Percentiles rank a stretch among this genome's conserved stretches.
Evolutionary conservation across 2,329 filamentous ascomycete genomes (phyloP).

Genomic region (Drechmeria coniospora): DNA sequence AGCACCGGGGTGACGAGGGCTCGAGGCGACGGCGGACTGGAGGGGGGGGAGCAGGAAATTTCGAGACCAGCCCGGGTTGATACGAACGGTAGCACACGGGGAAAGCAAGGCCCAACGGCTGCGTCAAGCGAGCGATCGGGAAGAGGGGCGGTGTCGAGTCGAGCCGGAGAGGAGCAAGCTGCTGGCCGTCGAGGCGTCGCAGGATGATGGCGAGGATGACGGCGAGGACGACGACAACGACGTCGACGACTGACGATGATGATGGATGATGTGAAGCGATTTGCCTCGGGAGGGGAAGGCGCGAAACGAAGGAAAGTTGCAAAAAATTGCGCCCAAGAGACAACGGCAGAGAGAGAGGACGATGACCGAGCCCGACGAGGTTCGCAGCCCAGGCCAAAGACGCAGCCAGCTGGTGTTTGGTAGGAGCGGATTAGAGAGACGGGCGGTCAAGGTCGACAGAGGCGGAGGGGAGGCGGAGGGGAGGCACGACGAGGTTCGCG

Average conservation of each 20-base stretch:
- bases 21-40: conserved; percentile 1
- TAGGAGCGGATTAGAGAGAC: conserved; percentile 5
- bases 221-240: conserved; percentile 4
- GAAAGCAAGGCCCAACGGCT: conserved; percentile 20
- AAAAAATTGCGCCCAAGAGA: conserved; percentile 10
- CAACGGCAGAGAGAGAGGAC: no score
- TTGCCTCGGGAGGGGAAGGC: conserved; percentile 9
- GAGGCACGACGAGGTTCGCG: conserved; percentile 9
- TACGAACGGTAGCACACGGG: conserved; percentile 12
- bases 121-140: conserved; percentile 28
- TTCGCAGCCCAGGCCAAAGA: conserved; percentile 4
- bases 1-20: conserved; percentile 1
- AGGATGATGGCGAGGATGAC: conserved; percentile 14
- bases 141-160: conserved; percentile 9
- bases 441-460: conserved; percentile 8
- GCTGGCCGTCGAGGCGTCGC: conserved; percentile 25
- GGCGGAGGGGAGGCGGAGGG: conserved; percentile 11
- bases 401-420: conserved; percentile 8
- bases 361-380: conserved; percentile 4
- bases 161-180: conserved; percentile 12
- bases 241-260: not conserved
- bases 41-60: conserved; percentile 13
- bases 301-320: conserved; percentile 7
- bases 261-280: not conserved
- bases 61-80: conserved; percentile 34